Evolutionary conservation across 495 filamentous ascomycete species (phyloP), one percentile per base, ranked within the genome.

Genomic region (Annulohypoxylon bovei): DNA sequence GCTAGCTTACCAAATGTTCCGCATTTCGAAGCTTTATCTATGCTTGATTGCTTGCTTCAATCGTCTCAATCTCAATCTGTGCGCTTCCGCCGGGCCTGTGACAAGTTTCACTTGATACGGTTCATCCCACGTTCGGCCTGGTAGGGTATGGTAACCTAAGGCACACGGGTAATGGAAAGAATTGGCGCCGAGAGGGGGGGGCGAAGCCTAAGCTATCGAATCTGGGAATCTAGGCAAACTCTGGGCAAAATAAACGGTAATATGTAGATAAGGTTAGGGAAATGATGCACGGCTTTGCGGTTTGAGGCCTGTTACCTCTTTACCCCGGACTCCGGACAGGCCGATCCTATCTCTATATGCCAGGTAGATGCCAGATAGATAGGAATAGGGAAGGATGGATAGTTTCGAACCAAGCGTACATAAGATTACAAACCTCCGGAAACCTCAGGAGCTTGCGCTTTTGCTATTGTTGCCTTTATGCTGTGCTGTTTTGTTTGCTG

Each of bases 291-390:
- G 46, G 23, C 23, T 50, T 50, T 11, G 23, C 23, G 46, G 46
- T 30, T 50, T 50, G 46, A 50, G 4, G 23, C 9, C n/a, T 20
- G 40, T 18, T 18, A 16, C 32, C 32, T 35, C 32, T 42, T 64
- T 65, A 60, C 57, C 65, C 65, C 65, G 65, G 65, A 68, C 65
- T 68, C 65, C 65, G 65, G 65, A 62, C 42, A 35, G 30, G 50
- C 46, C 39, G 65, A 62, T 62, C 35, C 57, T 62, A 40, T 47
- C 20, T 46, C 9, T 63, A 37, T 22, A 12, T 27, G 46, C n/a
- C n/a, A 50, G 46, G 46, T 50, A 11, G 33, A 23, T 56, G 50
- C 53, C 23, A 50, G 11, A 23, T 1, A 27, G 23, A 28, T 9
- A 14, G 22, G 23, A 28, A 50, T 50, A 50, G n/a, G 20, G 44